These are phyloP conservation scores for Vanrija sp. DNA, from an alignment of 1,284 basidiomycete genomes.

Conservation along the genomic window DNA sequence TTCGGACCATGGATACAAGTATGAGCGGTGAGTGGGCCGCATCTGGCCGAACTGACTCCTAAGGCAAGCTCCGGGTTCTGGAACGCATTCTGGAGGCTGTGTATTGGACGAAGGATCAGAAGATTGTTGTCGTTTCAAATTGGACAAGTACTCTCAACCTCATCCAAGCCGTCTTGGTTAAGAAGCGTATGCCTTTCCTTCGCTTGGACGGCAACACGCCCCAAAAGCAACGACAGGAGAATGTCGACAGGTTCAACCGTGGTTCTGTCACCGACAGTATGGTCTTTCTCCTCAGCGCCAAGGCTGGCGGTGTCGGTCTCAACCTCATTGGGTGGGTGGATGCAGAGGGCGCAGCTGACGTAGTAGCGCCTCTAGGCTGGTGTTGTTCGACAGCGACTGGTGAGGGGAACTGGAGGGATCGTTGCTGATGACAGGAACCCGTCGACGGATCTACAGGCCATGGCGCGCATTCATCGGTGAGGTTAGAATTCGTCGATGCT, in stretches of 20 bases:
- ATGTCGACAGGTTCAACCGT: constrained; percentile 45
- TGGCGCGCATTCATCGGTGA: constrained; percentile 93
- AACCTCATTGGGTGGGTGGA: constrained; percentile 66
- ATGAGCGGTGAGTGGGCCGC: constrained; percentile 10
- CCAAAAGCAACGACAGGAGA: constrained; percentile 67
- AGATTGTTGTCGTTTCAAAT: constrained; percentile 86
- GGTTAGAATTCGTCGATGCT: constrained; percentile 16
- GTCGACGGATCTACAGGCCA: constrained; percentile 79
- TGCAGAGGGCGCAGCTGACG: not conserved
- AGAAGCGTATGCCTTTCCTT: constrained; percentile 69
- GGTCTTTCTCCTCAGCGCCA: constrained; percentile 88
- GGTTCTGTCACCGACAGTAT: constrained; percentile 49
- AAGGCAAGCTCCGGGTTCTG: constrained; percentile 74
- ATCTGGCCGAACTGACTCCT: not conserved
- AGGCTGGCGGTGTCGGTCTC: constrained; percentile 91
- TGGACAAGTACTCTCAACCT: constrained; percentile 89
- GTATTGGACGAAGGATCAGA: constrained; percentile 71
- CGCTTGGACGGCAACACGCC: constrained; percentile 87
- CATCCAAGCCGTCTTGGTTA: constrained; percentile 78
- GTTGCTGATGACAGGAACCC: constrained; percentile 37
- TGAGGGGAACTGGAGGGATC: constrained; percentile 31
- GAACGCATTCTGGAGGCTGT: constrained; percentile 67
- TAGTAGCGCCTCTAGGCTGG: constrained; percentile 69
- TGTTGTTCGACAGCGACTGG: constrained; percentile 86
- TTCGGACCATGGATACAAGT: not conserved